Evolutionary conservation across 2,329 filamentous ascomycete species (phyloP), one percentile per base, ranked within the genome.

Genomic region (Sporothrix brunneoviolacea): DNA sequence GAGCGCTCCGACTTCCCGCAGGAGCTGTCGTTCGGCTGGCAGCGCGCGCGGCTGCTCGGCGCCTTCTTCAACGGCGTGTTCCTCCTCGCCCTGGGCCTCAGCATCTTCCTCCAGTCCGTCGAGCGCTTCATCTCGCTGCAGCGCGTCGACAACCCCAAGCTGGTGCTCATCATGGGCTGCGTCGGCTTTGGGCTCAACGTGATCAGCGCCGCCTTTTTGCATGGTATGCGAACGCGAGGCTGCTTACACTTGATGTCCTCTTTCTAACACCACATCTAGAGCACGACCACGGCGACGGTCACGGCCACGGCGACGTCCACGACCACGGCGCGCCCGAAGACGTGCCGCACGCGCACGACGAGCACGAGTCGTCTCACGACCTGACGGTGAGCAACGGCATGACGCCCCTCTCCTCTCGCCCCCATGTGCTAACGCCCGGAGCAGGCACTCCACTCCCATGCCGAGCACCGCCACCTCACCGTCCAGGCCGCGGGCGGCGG

Each of bases 61-160:
- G 84, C 84, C 19, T 91, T 91, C 65, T 91, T 90, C 73, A 91
- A 91, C 59, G 86, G 86, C 13, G 81, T 83, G 1, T 86, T 91
- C 52, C 73, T 91, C 1, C 65, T 89, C 15, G 85, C 83, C 1
- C 69, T 91, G 2, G 84, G 84, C 1, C 65, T 89, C 32, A 88
- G 83, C 63, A 86, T 90, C 44, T 75, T 85, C 30, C 68, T 90
- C 3, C 86, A 90, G 61, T 82, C 85, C 0, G 74, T 90, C 45
- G 84, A 90, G 64, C 72, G 85, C 32, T 88, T 88, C 59, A 71
- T 84, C 18, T 68, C 74, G 4, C 61, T 84, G 4, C 64, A 78
- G 54, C 65, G 77, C 18, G 70, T 91, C 39, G 70, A 86, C 5
- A 74, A 84, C 21, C 83, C 86, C 0, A 73, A 77, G 57, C 63